phyloP scores from a whole-genome alignment of 1,284 basidiomycete genomes.

The Caloboletus firmus region DNA sequence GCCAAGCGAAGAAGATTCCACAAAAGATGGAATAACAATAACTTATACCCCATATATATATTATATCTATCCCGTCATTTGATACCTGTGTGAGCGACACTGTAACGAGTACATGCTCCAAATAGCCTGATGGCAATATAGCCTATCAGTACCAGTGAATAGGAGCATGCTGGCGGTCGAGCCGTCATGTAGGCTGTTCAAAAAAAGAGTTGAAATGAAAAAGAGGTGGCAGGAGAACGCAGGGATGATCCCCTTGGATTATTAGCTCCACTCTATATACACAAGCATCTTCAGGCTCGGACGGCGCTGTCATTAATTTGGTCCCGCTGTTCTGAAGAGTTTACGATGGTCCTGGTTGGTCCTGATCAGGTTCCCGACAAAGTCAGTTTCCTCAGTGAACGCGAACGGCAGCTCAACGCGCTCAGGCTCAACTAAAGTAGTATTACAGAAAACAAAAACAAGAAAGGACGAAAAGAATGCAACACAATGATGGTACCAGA shows the following conservation, averaged over 20 bases:
- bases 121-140: not conserved
- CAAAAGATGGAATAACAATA: slow-evolving; percentile 2
- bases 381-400: not conserved
- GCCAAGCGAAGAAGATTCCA: not conserved
- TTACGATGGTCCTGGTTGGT: not conserved
- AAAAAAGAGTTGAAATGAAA: too few species aligned
- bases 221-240: too few species aligned
- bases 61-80: not conserved
- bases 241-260: too few species aligned
- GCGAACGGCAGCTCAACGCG: not conserved
- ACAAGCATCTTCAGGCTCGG: too few species aligned
- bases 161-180: too few species aligned
- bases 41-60: too few species aligned
- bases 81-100: not conserved
- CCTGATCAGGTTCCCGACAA: not conserved
- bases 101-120: not conserved
- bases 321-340: not conserved
- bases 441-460: slow-evolving; percentile 12
- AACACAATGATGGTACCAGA: not conserved
- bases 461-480: not conserved
- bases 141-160: too few species aligned
- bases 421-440: not conserved
- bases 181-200: too few species aligned
- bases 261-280: too few species aligned
- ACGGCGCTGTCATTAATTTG: too few species aligned